Evolutionary conservation across 2,329 filamentous ascomycete species (phyloP), one percentile per base, ranked within the genome.

Genomic region (Sporothrix sp.): DNA sequence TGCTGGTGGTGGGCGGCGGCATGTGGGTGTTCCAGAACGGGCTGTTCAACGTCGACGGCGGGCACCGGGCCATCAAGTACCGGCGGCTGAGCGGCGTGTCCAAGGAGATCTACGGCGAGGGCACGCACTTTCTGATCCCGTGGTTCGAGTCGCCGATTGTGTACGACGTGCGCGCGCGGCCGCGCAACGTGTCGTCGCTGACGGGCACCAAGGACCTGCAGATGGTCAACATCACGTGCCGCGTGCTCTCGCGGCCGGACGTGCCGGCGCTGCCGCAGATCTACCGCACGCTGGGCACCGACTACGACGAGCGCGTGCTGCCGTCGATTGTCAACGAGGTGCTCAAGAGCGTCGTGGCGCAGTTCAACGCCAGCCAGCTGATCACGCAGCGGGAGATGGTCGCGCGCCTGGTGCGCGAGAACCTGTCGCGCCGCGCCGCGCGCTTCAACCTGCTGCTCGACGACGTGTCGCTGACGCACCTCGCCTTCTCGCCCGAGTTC

Each of bases 321-420:
- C 93, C 93, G 44, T 96, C 90, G 59, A 98, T 98, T 71, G 93
- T 94, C 62, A 98, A 98, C 74, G 93, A 98, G 81, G 93, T 98
- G 61, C 82, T 98, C 66, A 98, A 98, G 76, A 81, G 90, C 62
- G 96, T 98, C 61, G 93, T 98, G 52, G 93, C 93, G 57, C 93
- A 97, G 69, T 98, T 98, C 76, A 94, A 98, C 68, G 93, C 93
- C 58, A 90, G 88, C 56, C 93, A 98, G 73, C 75, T 98, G 66
- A 98, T 98, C 69, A 98, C 93, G 23, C 93, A 98, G 78, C 85
- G 93, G 81, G 93, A 98, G 74, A 96, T 88, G 68, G 93, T 98
- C 52, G 89, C 87, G 52, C 80, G 79, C 65, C 75, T 98, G 54
- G 93, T 98, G 53, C 80, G 93, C 59, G 93, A 98, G 60, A 96